Percentiles rank a stretch among this genome's conserved stretches.
Conservation (phyloP, 2,329 filamentous ascomycete species). For the Exophiala dermatitidis region DNA sequence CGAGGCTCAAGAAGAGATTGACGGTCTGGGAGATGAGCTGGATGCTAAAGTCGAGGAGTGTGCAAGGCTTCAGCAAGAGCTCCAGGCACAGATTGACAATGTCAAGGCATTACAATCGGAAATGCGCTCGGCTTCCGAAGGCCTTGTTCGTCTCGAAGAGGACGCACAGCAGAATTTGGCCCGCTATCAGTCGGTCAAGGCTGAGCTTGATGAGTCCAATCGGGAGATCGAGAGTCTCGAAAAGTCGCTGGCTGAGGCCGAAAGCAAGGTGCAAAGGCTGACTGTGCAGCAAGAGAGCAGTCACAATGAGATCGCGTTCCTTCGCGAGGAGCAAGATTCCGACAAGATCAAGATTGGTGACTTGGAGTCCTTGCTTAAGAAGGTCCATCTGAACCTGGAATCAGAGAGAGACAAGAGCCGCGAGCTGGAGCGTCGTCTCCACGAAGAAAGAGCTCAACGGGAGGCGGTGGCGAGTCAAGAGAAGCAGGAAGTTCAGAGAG, state of each 20-base stretch:
- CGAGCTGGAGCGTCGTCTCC: slow-evolving; percentile 67
- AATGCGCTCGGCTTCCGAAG: slow-evolving; percentile 86
- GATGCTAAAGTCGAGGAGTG: slow-evolving; percentile 67
- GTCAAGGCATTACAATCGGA: slow-evolving; percentile 87
- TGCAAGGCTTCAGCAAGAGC: slow-evolving; percentile 60
- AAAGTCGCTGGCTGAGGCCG: slow-evolving; percentile 72
- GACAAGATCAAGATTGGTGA: slow-evolving; percentile 98
- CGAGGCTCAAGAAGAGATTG: slow-evolving; percentile 54
- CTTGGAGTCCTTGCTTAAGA: slow-evolving; percentile 73
- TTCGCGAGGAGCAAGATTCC: slow-evolving; percentile 90
- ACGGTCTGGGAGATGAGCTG: slow-evolving; percentile 55
- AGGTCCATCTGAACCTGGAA: slow-evolving; percentile 68
- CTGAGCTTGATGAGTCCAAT: slow-evolving; percentile 75
- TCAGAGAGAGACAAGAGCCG: slow-evolving; percentile 72
- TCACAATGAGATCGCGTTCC: slow-evolving; percentile 86
- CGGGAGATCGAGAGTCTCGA: slow-evolving; percentile 81
- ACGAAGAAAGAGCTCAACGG: slow-evolving; percentile 73
- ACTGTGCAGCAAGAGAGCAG: slow-evolving; percentile 87
- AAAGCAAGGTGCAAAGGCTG: slow-evolving; percentile 78
- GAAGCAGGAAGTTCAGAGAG: slow-evolving; percentile 90
- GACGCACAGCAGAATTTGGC: slow-evolving; percentile 72
- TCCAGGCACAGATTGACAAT: slow-evolving; percentile 73
- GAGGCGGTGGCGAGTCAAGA: slow-evolving; percentile 81
- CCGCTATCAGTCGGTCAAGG: slow-evolving; percentile 73
- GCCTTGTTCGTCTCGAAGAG: slow-evolving; percentile 78